phyloP scores from a whole-genome alignment of 805 yeast genomes.

The Saccharomyces eubayanus region DNA sequence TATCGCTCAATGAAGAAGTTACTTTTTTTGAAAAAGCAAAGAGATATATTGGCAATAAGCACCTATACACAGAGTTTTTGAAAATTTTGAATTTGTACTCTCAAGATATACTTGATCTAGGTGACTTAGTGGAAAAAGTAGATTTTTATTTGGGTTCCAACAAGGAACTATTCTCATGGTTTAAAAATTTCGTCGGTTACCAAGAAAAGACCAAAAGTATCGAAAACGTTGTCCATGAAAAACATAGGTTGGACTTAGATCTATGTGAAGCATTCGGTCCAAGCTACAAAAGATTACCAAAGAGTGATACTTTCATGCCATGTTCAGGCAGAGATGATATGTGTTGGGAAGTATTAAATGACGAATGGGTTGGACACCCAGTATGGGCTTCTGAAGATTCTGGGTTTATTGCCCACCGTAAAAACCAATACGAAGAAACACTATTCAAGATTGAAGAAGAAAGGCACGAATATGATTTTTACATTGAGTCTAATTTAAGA shows the following conservation, averaged over 20 bases:
- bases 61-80: slow-evolving; percentile 83
- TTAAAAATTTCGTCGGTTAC: slow-evolving; percentile 82
- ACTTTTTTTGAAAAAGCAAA: slow-evolving; percentile 88
- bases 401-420: slow-evolving; percentile 97
- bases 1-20: slow-evolving; percentile 74
- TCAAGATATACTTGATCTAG: slow-evolving; percentile 81
- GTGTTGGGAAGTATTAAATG: slow-evolving; percentile 98
- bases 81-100: slow-evolving; percentile 81
- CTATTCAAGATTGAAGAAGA: slow-evolving; percentile 93
- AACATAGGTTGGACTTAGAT: slow-evolving; percentile 83
- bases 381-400: slow-evolving; percentile 99
- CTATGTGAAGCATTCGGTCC: slow-evolving; percentile 94
- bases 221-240: slow-evolving; percentile 79
- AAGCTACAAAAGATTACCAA: slow-evolving; percentile 85
- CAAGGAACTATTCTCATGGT: slow-evolving; percentile 80
- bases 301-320: slow-evolving; percentile 91
- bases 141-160: slow-evolving; percentile 79
- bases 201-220: slow-evolving; percentile 78
- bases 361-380: slow-evolving; percentile 99
- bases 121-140: slow-evolving; percentile 71
- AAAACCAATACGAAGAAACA: slow-evolving; percentile 95
- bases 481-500: slow-evolving; percentile 88
- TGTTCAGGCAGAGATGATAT: slow-evolving; percentile 97
- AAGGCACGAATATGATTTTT: slow-evolving; percentile 92
- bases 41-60: slow-evolving; percentile 79